phyloP scores from a whole-genome alignment of 2,329 filamentous ascomycete species.

The Elsinoe perseae region DNA sequence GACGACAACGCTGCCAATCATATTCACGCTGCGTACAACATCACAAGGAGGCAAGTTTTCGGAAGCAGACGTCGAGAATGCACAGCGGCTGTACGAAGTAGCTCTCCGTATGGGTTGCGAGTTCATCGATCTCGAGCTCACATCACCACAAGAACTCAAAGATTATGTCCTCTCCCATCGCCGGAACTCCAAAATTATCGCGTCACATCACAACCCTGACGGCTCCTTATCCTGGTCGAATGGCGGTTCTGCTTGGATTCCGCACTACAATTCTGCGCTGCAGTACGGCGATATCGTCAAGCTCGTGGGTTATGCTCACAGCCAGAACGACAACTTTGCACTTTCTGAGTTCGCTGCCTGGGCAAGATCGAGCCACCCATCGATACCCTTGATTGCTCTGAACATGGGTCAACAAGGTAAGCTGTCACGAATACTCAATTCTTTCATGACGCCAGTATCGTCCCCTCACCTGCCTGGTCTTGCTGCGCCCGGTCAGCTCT shows the following conservation, averaged over 20 bases:
- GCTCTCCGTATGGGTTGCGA: slow-evolving; percentile 80
- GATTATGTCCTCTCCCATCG: slow-evolving; percentile 45
- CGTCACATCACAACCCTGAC: slow-evolving; percentile 85
- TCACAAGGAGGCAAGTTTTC: slow-evolving; percentile 85
- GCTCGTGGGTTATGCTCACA: slow-evolving; percentile 72
- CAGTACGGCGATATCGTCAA: slow-evolving; percentile 93
- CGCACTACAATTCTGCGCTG: slow-evolving; percentile 80
- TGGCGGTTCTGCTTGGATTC: slow-evolving; percentile 62
- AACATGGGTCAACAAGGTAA: slow-evolving; percentile 91
- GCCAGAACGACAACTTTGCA: slow-evolving; percentile 76
- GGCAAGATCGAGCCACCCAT: slow-evolving; percentile 62
- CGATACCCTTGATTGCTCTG: slow-evolving; percentile 78
- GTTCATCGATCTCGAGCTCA: slow-evolving; percentile 88
- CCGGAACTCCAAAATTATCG: slow-evolving; percentile 75
- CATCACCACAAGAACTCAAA: slow-evolving; percentile 69
- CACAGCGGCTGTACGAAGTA: slow-evolving; percentile 65
- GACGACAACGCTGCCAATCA: slow-evolving; percentile 65
- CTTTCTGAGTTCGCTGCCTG: slow-evolving; percentile 72
- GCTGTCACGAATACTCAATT: slow-evolving; percentile 81
- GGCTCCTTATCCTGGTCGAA: slow-evolving; percentile 79
- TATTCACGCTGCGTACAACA: slow-evolving; percentile 83
- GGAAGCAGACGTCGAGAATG: slow-evolving; percentile 59
- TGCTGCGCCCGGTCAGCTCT: slow-evolving; percentile 88
- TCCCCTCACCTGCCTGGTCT: slow-evolving; percentile 85
- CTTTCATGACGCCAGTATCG: slow-evolving; percentile 89